Base-by-base conservation (phyloP, 192 early-diverging fungal genomes). In the Coemansia sp. region DNA sequence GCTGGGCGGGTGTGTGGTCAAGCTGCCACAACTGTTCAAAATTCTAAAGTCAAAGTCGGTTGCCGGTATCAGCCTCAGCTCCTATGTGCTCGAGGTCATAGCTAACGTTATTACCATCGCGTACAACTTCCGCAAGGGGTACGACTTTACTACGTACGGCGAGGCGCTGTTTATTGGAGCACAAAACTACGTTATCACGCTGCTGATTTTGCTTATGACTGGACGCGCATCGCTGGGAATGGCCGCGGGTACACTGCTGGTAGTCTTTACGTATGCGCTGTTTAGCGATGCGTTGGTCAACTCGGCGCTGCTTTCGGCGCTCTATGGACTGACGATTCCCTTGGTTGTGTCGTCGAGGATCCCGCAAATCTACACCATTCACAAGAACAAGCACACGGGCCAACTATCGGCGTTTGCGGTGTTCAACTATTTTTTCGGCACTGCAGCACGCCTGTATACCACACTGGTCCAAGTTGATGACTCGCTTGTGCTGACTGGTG, bases 21-120 rank as follows among this genome's bases (percentile, higher is more conserved):
- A 99, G 74, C 72, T 99, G 26, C 97, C 97, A 8, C 95, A 99
- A 80, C 95, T 99, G 32, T 68, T 93, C 68, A 99, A 95, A 60
- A 95, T 98, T 46, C 46, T 92, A 17, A 67, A 70, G 19, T 79
- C 87, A 35, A 56, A 75, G 48, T 91, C 90, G 27, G 88, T 87
- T 12, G 78, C 83, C 46, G 96, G 96, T 2, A 83, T 99, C 48
- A 93, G 90, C 9, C 80, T 95, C 57, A 68, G 82, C 11, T 86
- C 88, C 6, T 91, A 92, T 60, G 62, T 91, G 4, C 77, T 99
- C 29, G 97, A 99, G 71, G 89, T 93, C 11, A 52, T 87, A 22
- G 87, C 93, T 34, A 89, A 87, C 35, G 76, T 85, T 14, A 91
- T 93, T 44, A 85, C 82, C 5, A 73, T 96, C 19, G 89, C 92